A percentile compares a stretch with the other conserved stretches of the same genome.
These are phyloP conservation scores for Trichoderma aggressivum DNA, from an alignment of 2,329 filamentous ascomycete genomes.

Conservation along the genomic window DNA sequence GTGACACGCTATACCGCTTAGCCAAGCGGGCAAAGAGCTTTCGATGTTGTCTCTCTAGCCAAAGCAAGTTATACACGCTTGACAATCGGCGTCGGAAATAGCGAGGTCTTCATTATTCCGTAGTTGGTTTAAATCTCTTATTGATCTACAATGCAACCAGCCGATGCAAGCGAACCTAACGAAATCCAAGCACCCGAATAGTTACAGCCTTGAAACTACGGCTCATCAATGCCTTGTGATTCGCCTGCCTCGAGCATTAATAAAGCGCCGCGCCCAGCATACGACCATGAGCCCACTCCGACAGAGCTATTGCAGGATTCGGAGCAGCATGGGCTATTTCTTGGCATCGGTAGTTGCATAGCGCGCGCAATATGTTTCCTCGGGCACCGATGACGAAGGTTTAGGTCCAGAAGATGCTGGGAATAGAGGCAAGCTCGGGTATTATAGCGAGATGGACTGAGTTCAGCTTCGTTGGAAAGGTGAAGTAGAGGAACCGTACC, in stretches of 20 bases:
- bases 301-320: not conserved
- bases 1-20: slow-evolving; percentile 22
- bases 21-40: slow-evolving; percentile 17
- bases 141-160: not conserved
- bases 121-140: not conserved
- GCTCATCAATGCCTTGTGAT: not conserved
- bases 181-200: not conserved
- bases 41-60: not conserved
- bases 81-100: not conserved
- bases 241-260: not conserved
- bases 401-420: not conserved
- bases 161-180: not conserved
- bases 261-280: not conserved
- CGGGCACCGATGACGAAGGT: not conserved
- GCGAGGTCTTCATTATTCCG: not conserved
- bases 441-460: not conserved
- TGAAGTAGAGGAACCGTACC: not conserved
- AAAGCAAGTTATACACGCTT: not conserved
- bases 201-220: not conserved
- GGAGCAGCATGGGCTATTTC: not conserved
- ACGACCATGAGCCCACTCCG: not conserved
- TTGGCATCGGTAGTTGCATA: not conserved
- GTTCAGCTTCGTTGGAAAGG: not conserved
- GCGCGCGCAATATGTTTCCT: not conserved
- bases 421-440: not conserved